Evolutionary conservation across 352 stramenopile genomes (phyloP).

Genomic region (Pythium periplocum): DNA sequence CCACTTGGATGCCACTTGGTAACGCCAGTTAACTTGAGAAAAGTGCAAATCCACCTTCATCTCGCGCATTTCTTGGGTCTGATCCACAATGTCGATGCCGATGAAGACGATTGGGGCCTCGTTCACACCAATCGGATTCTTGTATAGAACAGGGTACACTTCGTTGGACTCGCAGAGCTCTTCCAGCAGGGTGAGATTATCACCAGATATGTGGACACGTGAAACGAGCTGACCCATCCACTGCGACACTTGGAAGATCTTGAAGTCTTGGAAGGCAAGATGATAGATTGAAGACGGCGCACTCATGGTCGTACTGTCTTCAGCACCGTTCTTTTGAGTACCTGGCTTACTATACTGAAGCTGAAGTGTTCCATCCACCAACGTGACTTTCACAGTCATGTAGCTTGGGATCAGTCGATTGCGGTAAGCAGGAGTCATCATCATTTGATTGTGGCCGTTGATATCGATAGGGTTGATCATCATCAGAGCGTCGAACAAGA

Average conservation of each 20-base stretch:
- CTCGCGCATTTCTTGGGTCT: constrained; percentile 85
- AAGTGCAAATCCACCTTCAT: constrained; percentile 86
- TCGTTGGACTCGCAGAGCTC: constrained; percentile 38
- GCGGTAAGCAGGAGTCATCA: constrained; percentile 38
- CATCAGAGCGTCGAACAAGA: constrained; percentile 78
- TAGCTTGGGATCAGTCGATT: constrained; percentile 66
- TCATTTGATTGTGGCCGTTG: constrained; percentile 71
- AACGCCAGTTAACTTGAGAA: constrained; percentile 77
- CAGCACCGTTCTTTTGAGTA: constrained; percentile 2
- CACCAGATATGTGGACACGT: constrained; percentile 58
- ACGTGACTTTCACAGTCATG: constrained; percentile 62
- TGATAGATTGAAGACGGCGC: constrained; percentile 57
- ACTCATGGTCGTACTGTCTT: not conserved
- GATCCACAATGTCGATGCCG: constrained; percentile 69
- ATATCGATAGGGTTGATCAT: constrained; percentile 87
- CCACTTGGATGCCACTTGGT: constrained; percentile 81
- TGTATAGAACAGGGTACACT: constrained; percentile 69
- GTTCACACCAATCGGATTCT: constrained; percentile 71
- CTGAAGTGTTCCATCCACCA: constrained; percentile 56
- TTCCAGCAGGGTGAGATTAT: constrained; percentile 75
- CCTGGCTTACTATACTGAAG: constrained; percentile 45
- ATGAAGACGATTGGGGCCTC: constrained; percentile 76
- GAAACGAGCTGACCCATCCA: constrained; percentile 83
- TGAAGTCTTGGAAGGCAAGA: constrained; percentile 68
- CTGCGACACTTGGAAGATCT: constrained; percentile 83